Evolutionary conservation across 441 rosid species (phyloP).

Genomic region (Gossypium lobatum): DNA sequence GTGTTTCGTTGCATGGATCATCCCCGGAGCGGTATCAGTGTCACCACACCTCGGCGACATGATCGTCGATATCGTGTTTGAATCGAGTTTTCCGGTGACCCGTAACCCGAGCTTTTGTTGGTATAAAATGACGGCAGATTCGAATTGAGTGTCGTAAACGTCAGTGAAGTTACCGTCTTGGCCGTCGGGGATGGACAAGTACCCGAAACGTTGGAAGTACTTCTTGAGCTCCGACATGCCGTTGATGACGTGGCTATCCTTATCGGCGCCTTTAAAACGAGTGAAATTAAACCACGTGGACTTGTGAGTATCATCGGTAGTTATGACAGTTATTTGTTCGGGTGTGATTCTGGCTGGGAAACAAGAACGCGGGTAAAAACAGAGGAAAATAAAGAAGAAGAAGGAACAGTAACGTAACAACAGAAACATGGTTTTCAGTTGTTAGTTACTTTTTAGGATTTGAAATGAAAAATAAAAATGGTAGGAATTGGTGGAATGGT

Average conservation of each 20-base stretch:
- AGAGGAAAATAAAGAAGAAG: conserved; percentile 25
- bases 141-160: conserved; percentile 46
- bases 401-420: conserved; percentile 20
- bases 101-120: conserved; percentile 60
- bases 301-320: conserved; percentile 26
- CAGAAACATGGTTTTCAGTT: conserved; percentile 28
- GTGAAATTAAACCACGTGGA: conserved; percentile 62
- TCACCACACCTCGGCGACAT: conserved; percentile 82
- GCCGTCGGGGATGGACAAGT: conserved; percentile 27
- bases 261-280: conserved; percentile 49
- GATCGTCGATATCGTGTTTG: conserved; percentile 49
- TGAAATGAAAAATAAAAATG: neutral
- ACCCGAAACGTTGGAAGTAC: conserved; percentile 76
- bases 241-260: conserved; percentile 48
- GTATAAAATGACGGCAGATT: conserved; percentile 46
- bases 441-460: neutral
- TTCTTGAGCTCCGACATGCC: conserved; percentile 81
- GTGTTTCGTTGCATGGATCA: conserved; percentile 34
- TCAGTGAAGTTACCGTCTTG: conserved; percentile 38
- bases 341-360: conserved; percentile 43
- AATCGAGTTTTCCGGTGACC: conserved; percentile 58
- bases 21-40: conserved; percentile 25
- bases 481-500: neutral
- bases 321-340: conserved; percentile 29
- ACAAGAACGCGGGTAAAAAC: conserved; percentile 24